Conservation (phyloP, 2,329 filamentous ascomycete species). For the Alternaria dauci region DNA sequence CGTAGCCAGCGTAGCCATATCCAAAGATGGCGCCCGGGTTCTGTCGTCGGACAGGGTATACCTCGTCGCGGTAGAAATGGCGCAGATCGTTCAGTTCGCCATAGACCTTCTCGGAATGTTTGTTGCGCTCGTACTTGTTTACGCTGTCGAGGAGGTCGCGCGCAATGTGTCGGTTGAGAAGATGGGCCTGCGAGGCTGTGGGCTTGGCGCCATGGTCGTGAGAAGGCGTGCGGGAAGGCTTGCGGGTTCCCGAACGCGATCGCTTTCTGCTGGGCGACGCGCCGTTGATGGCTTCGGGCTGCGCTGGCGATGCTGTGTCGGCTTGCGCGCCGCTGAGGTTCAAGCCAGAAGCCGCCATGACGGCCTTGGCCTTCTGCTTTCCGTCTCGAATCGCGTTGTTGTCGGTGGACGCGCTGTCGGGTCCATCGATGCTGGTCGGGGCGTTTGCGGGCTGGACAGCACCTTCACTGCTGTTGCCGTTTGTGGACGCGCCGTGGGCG, state of each 20-base stretch:
- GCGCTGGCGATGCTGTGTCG: slow-evolving; percentile 41
- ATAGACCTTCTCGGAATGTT: slow-evolving; percentile 70
- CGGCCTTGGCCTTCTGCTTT: slow-evolving; percentile 68
- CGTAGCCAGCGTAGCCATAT: slow-evolving; percentile 84
- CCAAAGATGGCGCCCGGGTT: slow-evolving; percentile 69
- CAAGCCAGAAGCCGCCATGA: slow-evolving; percentile 63
- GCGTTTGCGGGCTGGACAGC: slow-evolving; percentile 46
- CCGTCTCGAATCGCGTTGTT: slow-evolving; percentile 63
- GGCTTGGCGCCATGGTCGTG: slow-evolving; percentile 50
- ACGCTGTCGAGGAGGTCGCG: slow-evolving; percentile 68
- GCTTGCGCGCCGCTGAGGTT: slow-evolving; percentile 41
- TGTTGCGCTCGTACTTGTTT: slow-evolving; percentile 60
- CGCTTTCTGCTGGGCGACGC: slow-evolving; percentile 63
- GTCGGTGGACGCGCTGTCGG: slow-evolving; percentile 39
- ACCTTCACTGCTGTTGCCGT: slow-evolving; percentile 43
- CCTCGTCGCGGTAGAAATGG: slow-evolving; percentile 39
- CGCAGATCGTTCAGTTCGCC: slow-evolving; percentile 54
- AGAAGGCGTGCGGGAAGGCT: slow-evolving; percentile 53
- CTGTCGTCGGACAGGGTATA: slow-evolving; percentile 67
- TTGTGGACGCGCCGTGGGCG: slow-evolving; percentile 44
- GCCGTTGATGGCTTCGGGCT: slow-evolving; percentile 57
- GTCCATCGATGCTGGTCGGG: slow-evolving; percentile 35
- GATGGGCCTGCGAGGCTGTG: slow-evolving; percentile 51
- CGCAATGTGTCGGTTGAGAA: slow-evolving; percentile 70
- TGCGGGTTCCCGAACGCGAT: slow-evolving; percentile 66